Evolutionary conservation across 441 rosid genomes (phyloP).

Genomic region (Jatropha multifida): DNA sequence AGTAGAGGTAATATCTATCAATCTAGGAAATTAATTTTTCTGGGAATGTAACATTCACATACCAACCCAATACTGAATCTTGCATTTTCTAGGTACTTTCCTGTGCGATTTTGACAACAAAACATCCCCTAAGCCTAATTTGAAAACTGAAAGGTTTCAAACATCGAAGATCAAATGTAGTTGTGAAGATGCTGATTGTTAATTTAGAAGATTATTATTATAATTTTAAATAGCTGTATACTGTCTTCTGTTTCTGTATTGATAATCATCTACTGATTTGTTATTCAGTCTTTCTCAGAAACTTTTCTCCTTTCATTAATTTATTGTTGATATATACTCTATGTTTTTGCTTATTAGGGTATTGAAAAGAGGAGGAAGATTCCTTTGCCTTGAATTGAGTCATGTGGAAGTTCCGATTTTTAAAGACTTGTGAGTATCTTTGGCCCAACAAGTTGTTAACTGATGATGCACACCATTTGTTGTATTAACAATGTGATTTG

Average conservation of each 20-base stretch:
- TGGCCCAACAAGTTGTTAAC: neutral
- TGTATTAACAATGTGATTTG: neutral
- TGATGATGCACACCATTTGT: neutral
- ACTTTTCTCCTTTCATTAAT: neutral
- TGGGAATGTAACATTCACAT: too few species aligned
- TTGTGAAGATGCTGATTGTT: neutral
- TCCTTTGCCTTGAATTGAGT: slow-evolving; percentile 93
- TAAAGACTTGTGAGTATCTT: slow-evolving; percentile 75
- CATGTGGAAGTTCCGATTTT: slow-evolving; percentile 83
- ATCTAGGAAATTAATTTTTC: too few species aligned
- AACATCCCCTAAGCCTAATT: neutral
- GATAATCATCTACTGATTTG: neutral
- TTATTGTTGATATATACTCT: neutral
- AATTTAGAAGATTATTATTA: neutral
- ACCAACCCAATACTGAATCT: too few species aligned
- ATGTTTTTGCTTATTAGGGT: slow-evolving; percentile 50
- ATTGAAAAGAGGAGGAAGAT: slow-evolving; percentile 87
- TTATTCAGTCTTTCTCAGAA: neutral
- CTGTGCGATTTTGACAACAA: too few species aligned
- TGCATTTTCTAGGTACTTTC: too few species aligned
- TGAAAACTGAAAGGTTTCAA: neutral
- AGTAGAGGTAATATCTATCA: too few species aligned
- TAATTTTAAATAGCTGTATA: neutral
- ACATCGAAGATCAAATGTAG: neutral
- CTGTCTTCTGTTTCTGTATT: slow-evolving; percentile 8